phyloP scores from a whole-genome alignment of 116 monocot species.

The Cymodocea nodosa region DNA sequence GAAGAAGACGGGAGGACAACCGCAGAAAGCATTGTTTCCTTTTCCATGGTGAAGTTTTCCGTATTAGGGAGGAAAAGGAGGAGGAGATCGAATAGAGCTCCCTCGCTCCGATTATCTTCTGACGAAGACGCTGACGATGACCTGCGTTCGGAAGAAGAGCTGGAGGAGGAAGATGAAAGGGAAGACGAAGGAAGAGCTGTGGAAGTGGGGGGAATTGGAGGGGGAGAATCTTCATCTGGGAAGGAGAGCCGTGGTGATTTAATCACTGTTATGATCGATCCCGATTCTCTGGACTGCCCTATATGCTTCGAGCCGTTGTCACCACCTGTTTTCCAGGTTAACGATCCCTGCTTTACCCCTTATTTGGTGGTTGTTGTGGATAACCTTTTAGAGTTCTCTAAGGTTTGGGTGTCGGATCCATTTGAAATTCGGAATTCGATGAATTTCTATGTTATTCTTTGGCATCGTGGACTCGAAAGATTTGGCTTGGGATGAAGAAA shows the following conservation, averaged over 20 bases:
- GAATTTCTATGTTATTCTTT: too few relatives aligned
- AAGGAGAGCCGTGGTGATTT: neutral
- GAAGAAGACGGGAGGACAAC: too few relatives aligned
- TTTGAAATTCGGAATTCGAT: too few relatives aligned
- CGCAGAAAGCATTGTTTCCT: neutral
- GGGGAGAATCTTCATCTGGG: constrained; percentile 6
- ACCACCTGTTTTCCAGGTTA: constrained; percentile 55
- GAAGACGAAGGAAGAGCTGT: neutral
- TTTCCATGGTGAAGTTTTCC: constrained; percentile 5
- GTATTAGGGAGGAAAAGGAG: constrained; percentile 5
- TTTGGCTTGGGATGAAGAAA: too few relatives aligned
- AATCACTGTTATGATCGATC: constrained; percentile 24
- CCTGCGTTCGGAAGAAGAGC: neutral
- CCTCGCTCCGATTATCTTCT: neutral
- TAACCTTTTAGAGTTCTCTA: neutral
- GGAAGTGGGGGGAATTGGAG: neutral
- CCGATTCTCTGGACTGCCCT: constrained; percentile 48
- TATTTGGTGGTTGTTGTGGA: too few relatives aligned
- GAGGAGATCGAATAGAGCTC: neutral
- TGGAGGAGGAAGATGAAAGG: neutral
- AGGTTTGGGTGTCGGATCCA: neutral
- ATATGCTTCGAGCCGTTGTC: constrained; percentile 50
- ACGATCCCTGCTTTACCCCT: too few relatives aligned
- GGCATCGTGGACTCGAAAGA: too few relatives aligned
- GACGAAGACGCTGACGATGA: constrained; percentile 6